Conservation (phyloP, 2,329 filamentous ascomycete genomes). For the Coniochaeta sp. region DNA sequence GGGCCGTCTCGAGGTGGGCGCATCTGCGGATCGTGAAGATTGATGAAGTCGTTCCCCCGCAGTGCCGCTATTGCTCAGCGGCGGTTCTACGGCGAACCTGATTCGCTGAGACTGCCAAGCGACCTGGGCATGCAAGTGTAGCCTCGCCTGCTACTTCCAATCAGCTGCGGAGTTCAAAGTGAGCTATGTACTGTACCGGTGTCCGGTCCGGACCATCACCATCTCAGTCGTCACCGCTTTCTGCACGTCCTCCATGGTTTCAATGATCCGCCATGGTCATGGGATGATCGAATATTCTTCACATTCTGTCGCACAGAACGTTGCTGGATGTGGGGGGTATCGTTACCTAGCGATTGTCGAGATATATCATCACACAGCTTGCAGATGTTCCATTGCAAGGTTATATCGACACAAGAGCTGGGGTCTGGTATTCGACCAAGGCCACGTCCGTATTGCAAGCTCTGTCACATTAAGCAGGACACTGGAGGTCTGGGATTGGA, state of each 20-base stretch:
- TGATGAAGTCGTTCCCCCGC: not conserved
- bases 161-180: too few relatives aligned
- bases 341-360: not conserved
- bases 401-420: not conserved
- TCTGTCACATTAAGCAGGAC: not conserved
- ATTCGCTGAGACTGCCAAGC: not conserved
- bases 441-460: not conserved
- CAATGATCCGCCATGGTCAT: not conserved
- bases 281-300: not conserved
- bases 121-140: not conserved
- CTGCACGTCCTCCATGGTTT: not conserved
- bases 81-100: not conserved
- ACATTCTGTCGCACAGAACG: not conserved
- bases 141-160: not conserved
- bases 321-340: not conserved
- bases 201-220: not conserved
- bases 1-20: not conserved
- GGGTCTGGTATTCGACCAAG: too few relatives aligned
- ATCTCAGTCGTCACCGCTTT: not conserved
- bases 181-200: too few relatives aligned
- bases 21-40: not conserved
- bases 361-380: too few relatives aligned
- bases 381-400: not conserved
- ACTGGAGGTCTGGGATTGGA: not conserved
- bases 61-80: not conserved